phyloP scores from a whole-genome alignment of 768 basidiomycete species.

The Naganishia randhawae region DNA sequence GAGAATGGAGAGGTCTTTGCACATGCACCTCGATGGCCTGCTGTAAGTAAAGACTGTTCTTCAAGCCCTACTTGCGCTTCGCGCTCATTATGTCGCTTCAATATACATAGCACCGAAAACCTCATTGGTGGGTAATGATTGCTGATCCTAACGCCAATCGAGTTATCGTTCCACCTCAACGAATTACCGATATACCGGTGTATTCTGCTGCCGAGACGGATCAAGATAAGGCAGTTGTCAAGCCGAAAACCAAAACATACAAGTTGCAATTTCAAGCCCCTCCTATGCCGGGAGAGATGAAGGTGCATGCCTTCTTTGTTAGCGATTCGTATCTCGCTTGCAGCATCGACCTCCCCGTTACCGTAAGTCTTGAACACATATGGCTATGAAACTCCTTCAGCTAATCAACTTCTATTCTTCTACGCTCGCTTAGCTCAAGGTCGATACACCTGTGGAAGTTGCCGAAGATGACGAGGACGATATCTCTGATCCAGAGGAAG shows the following conservation, averaged over 20 bases:
- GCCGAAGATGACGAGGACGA: slow-evolving; percentile 78
- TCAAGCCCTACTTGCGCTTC: slow-evolving; percentile 68
- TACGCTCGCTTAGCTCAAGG: slow-evolving; percentile 64
- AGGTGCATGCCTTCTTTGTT: slow-evolving; percentile 79
- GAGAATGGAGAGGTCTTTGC: slow-evolving; percentile 57
- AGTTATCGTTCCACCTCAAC: slow-evolving; percentile 80
- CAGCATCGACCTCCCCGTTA: slow-evolving; percentile 66
- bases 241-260: slow-evolving; percentile 56
- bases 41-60: slow-evolving; percentile 55
- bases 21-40: slow-evolving; percentile 93
- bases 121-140: slow-evolving; percentile 86
- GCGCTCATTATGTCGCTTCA: slow-evolving; percentile 53
- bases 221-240: slow-evolving; percentile 32
- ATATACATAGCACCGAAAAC: slow-evolving; percentile 67
- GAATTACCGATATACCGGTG: slow-evolving; percentile 72
- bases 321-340: slow-evolving; percentile 87
- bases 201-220: slow-evolving; percentile 28
- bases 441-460: slow-evolving; percentile 65
- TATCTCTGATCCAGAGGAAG: slow-evolving; percentile 97
- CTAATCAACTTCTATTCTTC: slow-evolving; percentile 25
- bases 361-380: slow-evolving; percentile 56
- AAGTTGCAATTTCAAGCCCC: slow-evolving; percentile 95
- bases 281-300: slow-evolving; percentile 72
- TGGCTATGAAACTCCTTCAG: not conserved
- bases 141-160: slow-evolving; percentile 80